Percentiles rank a stretch among this genome's conserved stretches.
phyloP scores from a whole-genome alignment of 805 yeast species.

The Monosporozyma solicola region DNA sequence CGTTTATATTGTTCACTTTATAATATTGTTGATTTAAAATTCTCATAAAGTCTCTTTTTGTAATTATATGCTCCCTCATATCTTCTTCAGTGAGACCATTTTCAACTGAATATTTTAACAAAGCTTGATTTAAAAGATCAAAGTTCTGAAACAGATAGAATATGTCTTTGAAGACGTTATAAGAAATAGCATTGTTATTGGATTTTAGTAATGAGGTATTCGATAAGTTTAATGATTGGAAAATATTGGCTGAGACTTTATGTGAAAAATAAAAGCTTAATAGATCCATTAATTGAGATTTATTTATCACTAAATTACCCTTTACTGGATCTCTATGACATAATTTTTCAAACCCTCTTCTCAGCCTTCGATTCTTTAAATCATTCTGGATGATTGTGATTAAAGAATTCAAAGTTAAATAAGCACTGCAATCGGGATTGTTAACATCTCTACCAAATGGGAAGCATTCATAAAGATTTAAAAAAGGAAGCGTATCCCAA shows the following conservation, averaged over 20 bases:
- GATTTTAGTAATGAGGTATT: conserved; percentile 22
- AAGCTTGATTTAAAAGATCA: conserved; percentile 33
- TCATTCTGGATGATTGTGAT: conserved; percentile 36
- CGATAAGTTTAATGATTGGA: conserved; percentile 28
- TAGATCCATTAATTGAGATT: conserved; percentile 29
- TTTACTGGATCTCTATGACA: conserved; percentile 24
- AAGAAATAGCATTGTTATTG: conserved; percentile 28
- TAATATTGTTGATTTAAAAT: conserved; percentile 32
- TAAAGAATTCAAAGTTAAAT: conserved; percentile 33
- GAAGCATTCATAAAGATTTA: conserved; percentile 21
- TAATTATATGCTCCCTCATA: conserved; percentile 26
- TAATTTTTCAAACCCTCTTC: conserved; percentile 25
- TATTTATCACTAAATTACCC: conserved; percentile 27
- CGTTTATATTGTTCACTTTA: conserved; percentile 34
- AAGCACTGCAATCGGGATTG: conserved; percentile 11
- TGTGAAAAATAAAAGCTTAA: conserved; percentile 32
- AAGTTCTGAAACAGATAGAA: conserved; percentile 34
- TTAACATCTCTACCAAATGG: conserved; percentile 8
- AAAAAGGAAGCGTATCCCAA: conserved; percentile 29
- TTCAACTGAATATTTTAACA: conserved; percentile 27
- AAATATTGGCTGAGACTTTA: conserved; percentile 30
- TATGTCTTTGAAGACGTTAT: conserved; percentile 32
- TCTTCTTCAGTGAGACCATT: conserved; percentile 25
- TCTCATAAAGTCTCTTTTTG: conserved; percentile 29
- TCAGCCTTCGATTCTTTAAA: conserved; percentile 30